phyloP scores from a whole-genome alignment of 2,329 filamentous ascomycete genomes.

The Talaromyces sp. region DNA sequence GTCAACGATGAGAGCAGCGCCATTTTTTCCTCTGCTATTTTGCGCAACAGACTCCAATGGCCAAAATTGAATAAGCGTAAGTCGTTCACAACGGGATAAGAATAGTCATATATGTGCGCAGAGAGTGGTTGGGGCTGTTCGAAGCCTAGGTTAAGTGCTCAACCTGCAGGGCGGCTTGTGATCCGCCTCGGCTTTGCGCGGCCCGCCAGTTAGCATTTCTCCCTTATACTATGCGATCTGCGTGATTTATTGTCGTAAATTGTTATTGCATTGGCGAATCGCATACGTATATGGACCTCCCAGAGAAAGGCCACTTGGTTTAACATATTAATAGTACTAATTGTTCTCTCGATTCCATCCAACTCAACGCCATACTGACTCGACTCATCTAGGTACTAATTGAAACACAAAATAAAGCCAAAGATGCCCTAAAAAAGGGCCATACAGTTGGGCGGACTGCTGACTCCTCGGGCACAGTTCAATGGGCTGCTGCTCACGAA shows the following conservation, averaged over 20 bases:
- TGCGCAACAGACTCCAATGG: neutral
- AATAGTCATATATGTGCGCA: neutral
- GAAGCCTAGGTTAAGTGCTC: neutral
- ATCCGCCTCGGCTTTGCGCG: neutral
- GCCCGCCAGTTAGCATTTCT: no score
- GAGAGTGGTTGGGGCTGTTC: neutral
- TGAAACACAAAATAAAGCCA: neutral
- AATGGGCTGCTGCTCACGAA: constrained; percentile 36
- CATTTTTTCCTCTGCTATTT: neutral
- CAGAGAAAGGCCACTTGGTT: neutral
- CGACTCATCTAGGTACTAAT: neutral
- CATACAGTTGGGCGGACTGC: constrained; percentile 40
- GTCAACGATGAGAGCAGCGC: constrained; percentile 5
- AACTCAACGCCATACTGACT: neutral
- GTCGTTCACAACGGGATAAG: neutral
- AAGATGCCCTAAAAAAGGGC: constrained; percentile 30
- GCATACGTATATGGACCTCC: neutral
- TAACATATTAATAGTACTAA: neutral
- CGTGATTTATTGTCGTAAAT: no score
- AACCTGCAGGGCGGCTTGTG: neutral
- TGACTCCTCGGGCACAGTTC: constrained; percentile 34
- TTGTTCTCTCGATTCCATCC: neutral
- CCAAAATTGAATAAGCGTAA: neutral
- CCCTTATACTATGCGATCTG: no score
- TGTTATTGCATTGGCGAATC: no score